Base-by-base conservation (phyloP, 257 asterid genomes). In the Capsicum pubescens region DNA sequence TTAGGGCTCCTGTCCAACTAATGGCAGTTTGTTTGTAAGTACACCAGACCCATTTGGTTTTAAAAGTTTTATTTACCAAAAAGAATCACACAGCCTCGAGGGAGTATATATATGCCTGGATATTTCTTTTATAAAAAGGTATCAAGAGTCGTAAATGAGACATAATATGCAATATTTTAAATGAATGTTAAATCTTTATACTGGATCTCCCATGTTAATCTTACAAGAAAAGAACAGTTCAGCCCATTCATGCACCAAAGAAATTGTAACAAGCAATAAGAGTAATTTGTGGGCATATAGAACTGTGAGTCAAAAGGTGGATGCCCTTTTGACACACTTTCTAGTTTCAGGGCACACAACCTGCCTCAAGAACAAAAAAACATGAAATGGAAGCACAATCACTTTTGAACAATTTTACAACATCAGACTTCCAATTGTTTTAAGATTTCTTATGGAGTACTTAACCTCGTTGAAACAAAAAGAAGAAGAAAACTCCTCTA, bases 371-470 rank as follows among this genome's bases (percentile, higher is more conserved):
- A 77, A 42, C 82, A 26, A 35, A 77, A 71, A n/a, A 26, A 6
- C 46, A 32, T 26, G 64, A 77, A 77, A 77, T 26, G 82, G 64
- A 77, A 77, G 82, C 64, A 52, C 64, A 77, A 77, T 77, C 82
- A 77, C 26, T 77, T 52, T 77, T 55, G 61, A 77, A 77, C 26
- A 52, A 77, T 77, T 77, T 77, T 77, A 48, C 81, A 77, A 76
- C 44, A 77, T 54, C 50, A 57, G 5, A 26, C 64, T 56, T 77
- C 60, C 66, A 54, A 77, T 54, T 21, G 82, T 54, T 54, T 54
- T 15, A 77, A 77, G 64, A 77, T 26, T 77, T 77, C 64, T 54
- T 77, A 54, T 6, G 82, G 64, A 36, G 32, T 50, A 54, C 66
- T 54, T 77, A 8, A 76, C 61, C 82, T 77, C 15, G 82, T 54